A percentile compares a stretch with the other conserved stretches of the same genome.
These are phyloP conservation scores for Aspergillus quadrilineatus DNA, from an alignment of 2,329 filamentous ascomycete species.

Conservation along the genomic window DNA sequence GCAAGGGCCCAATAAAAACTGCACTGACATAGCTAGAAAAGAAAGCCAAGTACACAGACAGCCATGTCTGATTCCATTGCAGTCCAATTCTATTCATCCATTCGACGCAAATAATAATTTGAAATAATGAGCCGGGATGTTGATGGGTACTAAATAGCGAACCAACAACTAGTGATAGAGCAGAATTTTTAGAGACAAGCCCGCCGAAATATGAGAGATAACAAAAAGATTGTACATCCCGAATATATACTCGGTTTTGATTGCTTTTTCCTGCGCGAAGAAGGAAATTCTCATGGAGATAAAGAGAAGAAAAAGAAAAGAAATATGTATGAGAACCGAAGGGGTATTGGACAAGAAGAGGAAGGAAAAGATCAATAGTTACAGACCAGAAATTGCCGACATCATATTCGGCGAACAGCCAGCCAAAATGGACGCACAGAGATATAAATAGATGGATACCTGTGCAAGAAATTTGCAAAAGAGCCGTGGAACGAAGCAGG, in stretches of 20 bases:
- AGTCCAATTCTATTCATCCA: not conserved
- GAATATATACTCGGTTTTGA: slow-evolving; percentile 3
- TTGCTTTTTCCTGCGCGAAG: not conserved
- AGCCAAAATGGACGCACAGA: not conserved
- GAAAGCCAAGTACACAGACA: not conserved
- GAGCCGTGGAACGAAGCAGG: not conserved
- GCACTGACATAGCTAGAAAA: not conserved
- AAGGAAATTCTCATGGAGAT: not conserved
- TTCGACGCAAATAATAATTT: not conserved
- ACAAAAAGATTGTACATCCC: not conserved
- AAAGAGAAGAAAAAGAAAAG: not conserved
- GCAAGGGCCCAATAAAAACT: not conserved
- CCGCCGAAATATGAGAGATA: not conserved
- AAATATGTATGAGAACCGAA: slow-evolving; percentile 1
- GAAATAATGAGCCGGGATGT: not conserved
- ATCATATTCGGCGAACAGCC: not conserved
- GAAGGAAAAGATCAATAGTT: not conserved
- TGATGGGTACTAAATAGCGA: not conserved
- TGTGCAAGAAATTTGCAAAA: not conserved
- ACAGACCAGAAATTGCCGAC: not conserved
- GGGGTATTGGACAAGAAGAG: slow-evolving; percentile 12
- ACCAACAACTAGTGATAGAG: not conserved
- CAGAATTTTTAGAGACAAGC: not conserved
- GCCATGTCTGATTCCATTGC: not conserved
- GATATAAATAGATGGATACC: not conserved